Conservation (phyloP, 2,329 filamentous ascomycete species). For the Trichoderma sp. region DNA sequence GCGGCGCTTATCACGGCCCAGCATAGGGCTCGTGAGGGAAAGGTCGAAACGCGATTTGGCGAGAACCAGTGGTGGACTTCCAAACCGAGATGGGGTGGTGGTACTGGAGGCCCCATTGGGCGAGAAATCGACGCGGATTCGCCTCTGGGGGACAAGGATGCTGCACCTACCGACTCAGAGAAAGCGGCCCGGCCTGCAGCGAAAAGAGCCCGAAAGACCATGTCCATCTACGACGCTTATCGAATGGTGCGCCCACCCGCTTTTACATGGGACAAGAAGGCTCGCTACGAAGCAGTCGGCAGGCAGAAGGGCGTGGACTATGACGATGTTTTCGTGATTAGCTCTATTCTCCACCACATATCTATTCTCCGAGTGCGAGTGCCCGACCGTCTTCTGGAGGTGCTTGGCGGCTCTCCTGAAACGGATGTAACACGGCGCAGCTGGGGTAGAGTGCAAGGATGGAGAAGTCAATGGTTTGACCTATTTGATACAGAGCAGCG, state of each 20-base stretch:
- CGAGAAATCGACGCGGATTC: constrained; percentile 55
- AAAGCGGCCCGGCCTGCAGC: constrained; percentile 27
- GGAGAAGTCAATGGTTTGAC: constrained; percentile 62
- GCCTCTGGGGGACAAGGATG: constrained; percentile 46
- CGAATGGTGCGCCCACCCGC: constrained; percentile 59
- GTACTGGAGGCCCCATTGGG: constrained; percentile 60
- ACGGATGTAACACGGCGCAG: constrained; percentile 37
- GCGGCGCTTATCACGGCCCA: constrained; percentile 63
- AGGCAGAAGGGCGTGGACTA: constrained; percentile 45
- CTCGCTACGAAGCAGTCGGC: constrained; percentile 57
- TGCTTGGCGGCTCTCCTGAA: constrained; percentile 48
- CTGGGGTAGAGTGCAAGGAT: constrained; percentile 55
- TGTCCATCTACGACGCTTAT: constrained; percentile 62
- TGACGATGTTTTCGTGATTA: constrained; percentile 63
- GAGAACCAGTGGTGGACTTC: constrained; percentile 62
- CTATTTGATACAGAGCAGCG: constrained; percentile 55
- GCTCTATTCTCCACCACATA: constrained; percentile 61
- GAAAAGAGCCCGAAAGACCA: constrained; percentile 54
- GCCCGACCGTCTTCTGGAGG: constrained; percentile 50
- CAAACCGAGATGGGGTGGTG: constrained; percentile 61
- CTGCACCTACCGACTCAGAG: constrained; percentile 30
- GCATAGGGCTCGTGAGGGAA: constrained; percentile 59
- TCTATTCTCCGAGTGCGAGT: constrained; percentile 59
- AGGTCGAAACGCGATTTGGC: constrained; percentile 55
- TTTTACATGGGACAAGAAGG: constrained; percentile 60